Percentiles rank a stretch among this genome's conserved stretches.
Evolutionary conservation across 805 yeast genomes (phyloP).

Genomic region (Nakazawaea pomicola): DNA sequence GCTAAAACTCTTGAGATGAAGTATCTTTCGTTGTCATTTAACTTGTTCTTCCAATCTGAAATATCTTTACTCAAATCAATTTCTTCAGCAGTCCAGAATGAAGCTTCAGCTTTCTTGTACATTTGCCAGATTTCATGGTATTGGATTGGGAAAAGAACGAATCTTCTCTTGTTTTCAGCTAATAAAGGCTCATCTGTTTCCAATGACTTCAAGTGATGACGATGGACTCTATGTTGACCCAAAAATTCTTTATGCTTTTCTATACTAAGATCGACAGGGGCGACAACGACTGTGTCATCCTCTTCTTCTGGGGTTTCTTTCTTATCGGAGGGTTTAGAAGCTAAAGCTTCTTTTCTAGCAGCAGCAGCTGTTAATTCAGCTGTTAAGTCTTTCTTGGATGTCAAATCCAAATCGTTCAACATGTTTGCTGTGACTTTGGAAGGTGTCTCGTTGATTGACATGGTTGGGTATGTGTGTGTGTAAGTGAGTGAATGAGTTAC

Average conservation of each 20-base stretch:
- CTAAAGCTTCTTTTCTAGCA: constrained; percentile 28
- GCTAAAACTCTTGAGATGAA: constrained; percentile 92
- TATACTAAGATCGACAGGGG: constrained; percentile 7
- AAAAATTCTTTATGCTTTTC: constrained; percentile 52
- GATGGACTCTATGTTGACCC: constrained; percentile 58
- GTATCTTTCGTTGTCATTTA: constrained; percentile 88
- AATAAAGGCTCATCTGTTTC: constrained; percentile 90
- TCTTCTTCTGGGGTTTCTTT: constrained; percentile 13
- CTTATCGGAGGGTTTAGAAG: too few relatives aligned
- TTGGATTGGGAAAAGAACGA: constrained; percentile 92
- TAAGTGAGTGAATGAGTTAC: too few relatives aligned
- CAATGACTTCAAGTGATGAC: constrained; percentile 64
- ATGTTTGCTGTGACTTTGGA: constrained; percentile 60
- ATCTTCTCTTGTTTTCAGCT: constrained; percentile 78
- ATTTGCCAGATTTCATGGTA: constrained; percentile 98
- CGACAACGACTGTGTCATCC: constrained; percentile 17
- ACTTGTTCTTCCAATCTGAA: constrained; percentile 85
- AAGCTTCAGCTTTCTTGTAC: constrained; percentile 98
- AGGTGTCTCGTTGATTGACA: constrained; percentile 66
- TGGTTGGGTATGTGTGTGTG: constrained; percentile 18
- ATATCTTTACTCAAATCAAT: constrained; percentile 90
- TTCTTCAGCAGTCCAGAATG: constrained; percentile 99
- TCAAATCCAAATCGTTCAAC: constrained; percentile 45
- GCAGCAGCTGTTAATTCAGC: constrained; percentile 36
- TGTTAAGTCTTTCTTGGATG: constrained; percentile 36